A percentile compares a stretch with the other conserved stretches of the same genome.
Conservation (phyloP, 495 filamentous ascomycete species). For the Niebla homalea region DNA sequence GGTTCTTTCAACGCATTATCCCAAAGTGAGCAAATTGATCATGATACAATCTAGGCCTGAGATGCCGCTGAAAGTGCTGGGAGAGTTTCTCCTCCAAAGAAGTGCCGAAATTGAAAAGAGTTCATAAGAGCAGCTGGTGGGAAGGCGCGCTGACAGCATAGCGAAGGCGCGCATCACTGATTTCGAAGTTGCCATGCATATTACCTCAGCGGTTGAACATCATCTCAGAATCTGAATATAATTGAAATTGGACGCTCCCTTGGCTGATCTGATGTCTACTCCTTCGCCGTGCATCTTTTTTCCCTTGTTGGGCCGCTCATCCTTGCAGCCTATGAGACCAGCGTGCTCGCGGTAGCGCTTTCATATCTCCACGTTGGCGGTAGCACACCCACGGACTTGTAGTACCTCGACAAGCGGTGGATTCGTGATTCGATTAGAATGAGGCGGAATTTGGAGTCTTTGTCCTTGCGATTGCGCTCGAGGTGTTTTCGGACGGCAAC, state of each 20-base stretch:
- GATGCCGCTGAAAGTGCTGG: constrained; percentile 72
- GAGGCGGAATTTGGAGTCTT: constrained; percentile 98
- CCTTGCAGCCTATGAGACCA: constrained; percentile 32
- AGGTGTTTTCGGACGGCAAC: constrained; percentile 99
- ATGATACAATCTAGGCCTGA: constrained; percentile 37
- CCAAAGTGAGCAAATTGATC: not conserved
- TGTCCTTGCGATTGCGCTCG: constrained; percentile 99
- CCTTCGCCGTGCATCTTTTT: not conserved
- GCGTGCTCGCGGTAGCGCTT: constrained; percentile 44
- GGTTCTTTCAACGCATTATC: constrained; percentile 22
- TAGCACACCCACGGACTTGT: constrained; percentile 97
- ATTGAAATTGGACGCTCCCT: not conserved
- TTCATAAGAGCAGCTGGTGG: not conserved
- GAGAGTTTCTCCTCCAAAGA: constrained; percentile 72
- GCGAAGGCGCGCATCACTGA: constrained; percentile 1
- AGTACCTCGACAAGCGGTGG: constrained; percentile 93
- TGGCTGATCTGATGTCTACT: not conserved
- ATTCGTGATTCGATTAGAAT: constrained; percentile 99
- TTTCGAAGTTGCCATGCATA: no score
- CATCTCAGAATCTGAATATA: not conserved
- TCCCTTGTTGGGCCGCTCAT: not conserved
- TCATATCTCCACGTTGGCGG: constrained; percentile 98
- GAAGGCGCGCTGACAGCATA: not conserved
- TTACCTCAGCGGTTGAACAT: not conserved
- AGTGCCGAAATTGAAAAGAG: constrained; percentile 57